These are phyloP conservation scores for Raffaelea albimanens DNA, from an alignment of 2,329 filamentous ascomycete species.

Conservation along the genomic window DNA sequence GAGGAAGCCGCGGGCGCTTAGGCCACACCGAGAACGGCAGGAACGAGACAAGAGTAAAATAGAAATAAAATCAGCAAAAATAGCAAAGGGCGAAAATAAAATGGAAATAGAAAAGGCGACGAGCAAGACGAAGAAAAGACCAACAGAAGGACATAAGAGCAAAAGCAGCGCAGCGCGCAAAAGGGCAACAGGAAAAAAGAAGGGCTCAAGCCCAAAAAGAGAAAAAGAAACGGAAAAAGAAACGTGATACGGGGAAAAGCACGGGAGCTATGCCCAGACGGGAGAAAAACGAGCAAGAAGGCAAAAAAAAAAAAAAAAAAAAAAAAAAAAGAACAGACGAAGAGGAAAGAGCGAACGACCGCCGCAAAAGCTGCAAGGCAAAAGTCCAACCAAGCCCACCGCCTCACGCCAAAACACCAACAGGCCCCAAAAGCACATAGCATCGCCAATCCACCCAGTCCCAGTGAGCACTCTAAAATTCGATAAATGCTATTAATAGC, in stretches of 20 bases:
- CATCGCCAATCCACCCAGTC: neutral
- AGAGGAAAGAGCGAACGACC: neutral
- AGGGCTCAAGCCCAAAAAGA: neutral
- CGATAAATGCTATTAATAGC: neutral
- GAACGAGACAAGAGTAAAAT: neutral
- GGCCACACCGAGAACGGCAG: too few relatives aligned
- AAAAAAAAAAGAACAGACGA: neutral
- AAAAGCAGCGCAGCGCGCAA: too few relatives aligned
- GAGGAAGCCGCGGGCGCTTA: too few relatives aligned
- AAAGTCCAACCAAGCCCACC: too few relatives aligned
- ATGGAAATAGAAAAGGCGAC: neutral
- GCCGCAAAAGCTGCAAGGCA: neutral
- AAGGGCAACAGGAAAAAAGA: conserved; percentile 1
- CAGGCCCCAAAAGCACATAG: neutral
- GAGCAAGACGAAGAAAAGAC: conserved; percentile 3
- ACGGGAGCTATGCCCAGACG: neutral
- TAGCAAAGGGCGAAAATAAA: neutral
- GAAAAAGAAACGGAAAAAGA: too few relatives aligned
- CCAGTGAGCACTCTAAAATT: neutral
- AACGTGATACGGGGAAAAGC: too few relatives aligned
- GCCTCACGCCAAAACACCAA: neutral
- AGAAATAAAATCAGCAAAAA: neutral
- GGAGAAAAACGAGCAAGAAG: neutral
- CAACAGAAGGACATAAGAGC: too few relatives aligned
- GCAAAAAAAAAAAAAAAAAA: neutral